Evolutionary conservation across 495 filamentous ascomycete species (phyloP).

Genomic region (Lentithecium fluviatile): DNA sequence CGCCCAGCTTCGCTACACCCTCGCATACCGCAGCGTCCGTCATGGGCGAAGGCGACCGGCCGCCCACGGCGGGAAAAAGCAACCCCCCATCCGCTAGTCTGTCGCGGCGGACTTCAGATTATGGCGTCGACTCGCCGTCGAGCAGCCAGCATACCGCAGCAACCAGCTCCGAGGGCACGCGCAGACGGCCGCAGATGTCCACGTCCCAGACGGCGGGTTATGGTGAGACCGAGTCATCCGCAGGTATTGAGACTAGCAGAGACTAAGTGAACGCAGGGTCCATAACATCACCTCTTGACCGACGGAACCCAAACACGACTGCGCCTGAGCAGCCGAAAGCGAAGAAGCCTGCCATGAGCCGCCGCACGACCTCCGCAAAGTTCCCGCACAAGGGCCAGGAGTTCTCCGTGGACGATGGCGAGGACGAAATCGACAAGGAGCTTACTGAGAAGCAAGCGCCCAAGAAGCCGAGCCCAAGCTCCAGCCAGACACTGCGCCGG

Average conservation of each 20-base stretch:
- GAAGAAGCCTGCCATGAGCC: constrained; percentile 69
- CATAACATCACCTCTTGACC: constrained; percentile 25
- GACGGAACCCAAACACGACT: constrained; percentile 13
- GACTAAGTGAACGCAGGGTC: constrained; percentile 22
- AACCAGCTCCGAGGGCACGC: constrained; percentile 20
- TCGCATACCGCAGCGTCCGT: constrained; percentile 3
- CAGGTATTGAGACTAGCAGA: not conserved
- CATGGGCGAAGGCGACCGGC: constrained; percentile 31
- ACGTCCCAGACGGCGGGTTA: constrained; percentile 24
- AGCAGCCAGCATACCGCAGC: constrained; percentile 7
- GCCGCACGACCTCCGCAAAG: constrained; percentile 71
- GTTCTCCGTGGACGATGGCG: constrained; percentile 92
- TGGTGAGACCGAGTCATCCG: constrained; percentile 20
- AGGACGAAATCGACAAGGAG: constrained; percentile 73
- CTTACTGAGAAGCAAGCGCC: constrained; percentile 27
- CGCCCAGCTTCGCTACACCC: not conserved
- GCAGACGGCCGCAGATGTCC: constrained; percentile 21
- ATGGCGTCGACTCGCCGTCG: constrained; percentile 2
- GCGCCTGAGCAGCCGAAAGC: constrained; percentile 45
- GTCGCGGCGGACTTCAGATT: constrained; percentile 16
- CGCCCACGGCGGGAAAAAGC: constrained; percentile 12
- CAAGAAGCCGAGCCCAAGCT: not conserved
- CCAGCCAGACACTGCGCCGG: constrained; percentile 30
- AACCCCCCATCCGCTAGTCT: constrained; percentile 5
- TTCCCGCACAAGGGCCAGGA: constrained; percentile 77